Evolutionary conservation across 129 eudicot species (phyloP).

Genomic region (Mikania micrantha): DNA sequence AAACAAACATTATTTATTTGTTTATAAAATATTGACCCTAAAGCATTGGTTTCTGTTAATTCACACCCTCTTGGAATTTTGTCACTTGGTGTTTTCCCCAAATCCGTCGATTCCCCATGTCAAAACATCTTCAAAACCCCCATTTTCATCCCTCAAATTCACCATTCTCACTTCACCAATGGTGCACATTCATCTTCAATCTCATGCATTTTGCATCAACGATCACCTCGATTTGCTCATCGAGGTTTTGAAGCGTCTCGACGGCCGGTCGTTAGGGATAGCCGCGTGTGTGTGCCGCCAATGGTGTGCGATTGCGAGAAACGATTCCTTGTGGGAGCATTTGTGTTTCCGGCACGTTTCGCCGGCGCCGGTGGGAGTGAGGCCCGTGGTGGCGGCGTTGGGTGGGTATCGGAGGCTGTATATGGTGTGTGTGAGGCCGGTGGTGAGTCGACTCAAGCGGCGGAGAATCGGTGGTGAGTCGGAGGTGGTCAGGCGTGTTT

Average conservation of each 20-base stretch:
- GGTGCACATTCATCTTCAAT: conserved; percentile 32
- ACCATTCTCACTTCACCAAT: conserved; percentile 12
- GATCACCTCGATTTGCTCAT: conserved; percentile 63
- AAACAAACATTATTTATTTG: neutral
- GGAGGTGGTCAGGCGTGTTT: conserved; percentile 43
- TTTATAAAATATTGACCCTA: conserved; percentile 14
- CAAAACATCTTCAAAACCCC: conserved; percentile 13
- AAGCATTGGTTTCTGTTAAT: conserved; percentile 32
- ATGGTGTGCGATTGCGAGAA: conserved; percentile 57
- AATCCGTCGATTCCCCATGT: conserved; percentile 36
- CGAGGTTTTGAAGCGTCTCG: conserved; percentile 62
- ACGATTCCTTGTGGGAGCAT: conserved; percentile 86
- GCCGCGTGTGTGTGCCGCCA: conserved; percentile 76
- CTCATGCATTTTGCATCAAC: conserved; percentile 66
- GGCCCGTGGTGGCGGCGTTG: conserved; percentile 68
- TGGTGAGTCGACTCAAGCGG: conserved; percentile 46
- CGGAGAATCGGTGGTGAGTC: conserved; percentile 28
- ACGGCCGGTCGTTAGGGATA: conserved; percentile 54
- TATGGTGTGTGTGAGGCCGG: conserved; percentile 80
- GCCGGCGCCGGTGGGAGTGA: conserved; percentile 49
- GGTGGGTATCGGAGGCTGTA: conserved; percentile 81
- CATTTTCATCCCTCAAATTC: neutral
- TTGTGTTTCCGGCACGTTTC: conserved; percentile 72
- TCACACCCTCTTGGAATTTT: conserved; percentile 50
- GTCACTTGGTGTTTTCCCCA: conserved; percentile 40